Base-by-base conservation (phyloP, 2,329 filamentous ascomycete species). In the Colletotrichum destructivum region DNA sequence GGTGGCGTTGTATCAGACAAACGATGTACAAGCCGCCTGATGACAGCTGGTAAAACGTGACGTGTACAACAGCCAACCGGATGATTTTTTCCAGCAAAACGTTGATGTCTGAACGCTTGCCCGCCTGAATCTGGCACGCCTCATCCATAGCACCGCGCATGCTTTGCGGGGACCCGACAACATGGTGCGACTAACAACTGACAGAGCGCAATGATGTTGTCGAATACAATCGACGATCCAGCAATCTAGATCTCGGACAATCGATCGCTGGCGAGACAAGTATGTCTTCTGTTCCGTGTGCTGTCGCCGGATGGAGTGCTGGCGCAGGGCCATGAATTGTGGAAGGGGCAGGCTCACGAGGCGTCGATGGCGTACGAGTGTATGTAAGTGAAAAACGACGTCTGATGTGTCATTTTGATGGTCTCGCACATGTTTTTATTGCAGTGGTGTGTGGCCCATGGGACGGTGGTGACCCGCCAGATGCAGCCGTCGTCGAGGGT, bases 381-480 rank as follows among this genome's bases (percentile, higher is more conserved):
- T 40, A 62, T 40, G 59, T 72, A 64, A 56, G 13, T 55, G 65
- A 72, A n/a, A 72, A 63, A 6, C 54, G 69, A 72, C 40, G 56
- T 69, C 62, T 72, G 69, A 72, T 64, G 16, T 63, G 59, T 69
- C 69, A 69, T 64, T 64, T 69, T 69, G 40, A 40, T 16, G 38
- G 59, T 59, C 49, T 72, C 16, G 59, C 54, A 52, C 59, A 60
- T 54, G 31, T 49, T 23, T 49, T 47, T 49, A 12, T 35, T 59
- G 42, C 26, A 52, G 55, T 38, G 51, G 21, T 68, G 52, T 54
- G 59, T 42, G 38, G 51, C 49, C 13, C n/a, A 54, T 42, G 42
- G 16, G 46, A 35, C 13, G 26, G 35, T 15, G 40, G 47, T 60
- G 18, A 55, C 31, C 60, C 60, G 59, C 54, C 52, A 69, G 54